phyloP scores from a whole-genome alignment of 306 rosid genomes.

The Quercus cerris region DNA sequence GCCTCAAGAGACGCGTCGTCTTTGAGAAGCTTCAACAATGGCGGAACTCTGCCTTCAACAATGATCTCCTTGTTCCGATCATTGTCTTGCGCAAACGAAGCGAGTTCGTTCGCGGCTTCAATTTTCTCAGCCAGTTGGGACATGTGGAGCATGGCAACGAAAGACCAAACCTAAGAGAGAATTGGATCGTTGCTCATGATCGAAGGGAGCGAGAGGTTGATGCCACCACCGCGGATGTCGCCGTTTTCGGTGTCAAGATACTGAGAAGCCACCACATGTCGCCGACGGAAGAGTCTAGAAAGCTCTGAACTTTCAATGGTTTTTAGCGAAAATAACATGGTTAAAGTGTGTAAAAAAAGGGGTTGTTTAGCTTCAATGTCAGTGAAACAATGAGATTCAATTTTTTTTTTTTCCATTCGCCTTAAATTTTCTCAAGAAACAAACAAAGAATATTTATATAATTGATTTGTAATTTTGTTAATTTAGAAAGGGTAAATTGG shows the following conservation, averaged over 20 bases:
- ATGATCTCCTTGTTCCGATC: conserved; percentile 71
- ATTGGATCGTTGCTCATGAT: conserved; percentile 80
- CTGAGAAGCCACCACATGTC: conserved; percentile 70
- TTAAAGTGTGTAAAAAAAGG: too few species aligned
- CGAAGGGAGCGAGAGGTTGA: conserved; percentile 56
- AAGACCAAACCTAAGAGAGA: conserved; percentile 80
- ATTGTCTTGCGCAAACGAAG: conserved; percentile 55
- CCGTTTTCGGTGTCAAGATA: conserved; percentile 40
- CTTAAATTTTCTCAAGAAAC: too few species aligned
- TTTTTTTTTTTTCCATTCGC: too few species aligned
- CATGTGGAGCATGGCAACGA: conserved; percentile 62
- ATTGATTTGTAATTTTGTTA: too few species aligned
- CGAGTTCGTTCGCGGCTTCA: conserved; percentile 64
- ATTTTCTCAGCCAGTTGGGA: conserved; percentile 49
- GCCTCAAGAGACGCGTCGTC: conserved; percentile 47
- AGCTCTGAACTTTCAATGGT: conserved; percentile 10
- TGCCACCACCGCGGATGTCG: conserved; percentile 21
- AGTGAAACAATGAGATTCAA: too few species aligned
- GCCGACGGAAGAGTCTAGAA: conserved; percentile 60
- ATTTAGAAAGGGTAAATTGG: too few species aligned
- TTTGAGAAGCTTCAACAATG: conserved; percentile 60
- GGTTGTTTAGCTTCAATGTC: too few species aligned
- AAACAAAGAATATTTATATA: too few species aligned
- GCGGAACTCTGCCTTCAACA: conserved; percentile 58
- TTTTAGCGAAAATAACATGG: too few species aligned